Base-by-base conservation (phyloP, 1,139 yeast genomes). In the Protomyces pachydermus region DNA sequence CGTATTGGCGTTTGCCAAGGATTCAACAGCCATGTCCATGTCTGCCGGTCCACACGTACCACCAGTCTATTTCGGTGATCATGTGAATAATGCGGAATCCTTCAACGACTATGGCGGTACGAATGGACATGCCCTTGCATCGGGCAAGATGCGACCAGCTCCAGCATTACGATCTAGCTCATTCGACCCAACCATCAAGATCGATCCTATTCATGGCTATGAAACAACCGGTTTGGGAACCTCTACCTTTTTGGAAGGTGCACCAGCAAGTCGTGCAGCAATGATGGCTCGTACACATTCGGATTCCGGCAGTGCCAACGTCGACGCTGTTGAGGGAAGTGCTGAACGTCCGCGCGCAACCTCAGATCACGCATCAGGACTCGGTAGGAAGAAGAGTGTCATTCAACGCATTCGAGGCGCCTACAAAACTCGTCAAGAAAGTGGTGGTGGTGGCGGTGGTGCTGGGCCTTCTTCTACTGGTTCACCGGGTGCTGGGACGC, bases 1-100 rank as follows among this genome's bases (percentile, higher is more conserved):
- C 2, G 97, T 93, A 32, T 80, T 85, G 78, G 98, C 98, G 0
- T 93, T 91, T 80, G 97, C 97, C 1, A 87, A 82, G 4, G 96
- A 91, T 76, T 97, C 98, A 0, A 97, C 98, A 67, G 93, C 69
- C 52, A 89, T 84, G 73, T 83, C 95, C 6, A 84, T 93, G 69
- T 84, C 85, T 70, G 95, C 95, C 20, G 80, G 68, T 70, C 72
- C 61, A 10, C 62, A 55, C 16, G 38, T 51, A 69, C 74, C 51
- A 18, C 62, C 62, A 8, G 56, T 58, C 52, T 58, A 58, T 25
- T 58, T 58, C 32, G 62, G 62, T 32, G 62, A 58, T 23, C 62
- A 58, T 20, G 48, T 58, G 23, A 51, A 42, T 42, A 52, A 58
- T 38, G 56, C 71, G 39, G 75, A 72, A 58, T 77, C 78, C 1